Evolutionary conservation across 441 rosid species (phyloP), one percentile per base, ranked within the genome.

Genomic region (Rhodomyrtus psidioides): DNA sequence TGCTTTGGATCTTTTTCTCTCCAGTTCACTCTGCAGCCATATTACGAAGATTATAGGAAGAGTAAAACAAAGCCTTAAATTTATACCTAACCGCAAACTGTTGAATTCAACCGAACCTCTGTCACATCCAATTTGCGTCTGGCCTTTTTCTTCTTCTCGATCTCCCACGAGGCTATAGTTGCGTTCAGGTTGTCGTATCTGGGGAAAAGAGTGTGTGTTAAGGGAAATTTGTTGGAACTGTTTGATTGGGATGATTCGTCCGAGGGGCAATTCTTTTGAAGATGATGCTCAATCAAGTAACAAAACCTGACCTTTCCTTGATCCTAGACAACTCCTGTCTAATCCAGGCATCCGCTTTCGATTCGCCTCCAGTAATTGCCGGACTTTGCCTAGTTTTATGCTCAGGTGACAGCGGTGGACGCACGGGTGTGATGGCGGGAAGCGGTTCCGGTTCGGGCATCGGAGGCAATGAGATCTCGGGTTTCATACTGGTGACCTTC

Each of bases 261-360:
- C 49, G 5, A 1, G 6, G 79, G 13, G 79, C 79, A 34, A 39
- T 39, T 65, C 8, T 19, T 19, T 65, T 70, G 49, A 9, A 65
- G 83, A 82, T 17, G 21, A 51, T 17, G 23, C 57, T 51, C 39
- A 53, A 27, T 49, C 58, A 53, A 55, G 13, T 27, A 39, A 54
- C 27, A 28, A 9, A 24, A 28, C n/a, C 83, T 16, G 58, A 94
- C 98, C 90, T 89, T 83, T 83, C 87, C 85, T 88, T 91, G 79
- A 94, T 90, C 91, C 91, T 93, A 46, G 59, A 90, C 84, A 93
- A 86, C 89, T 95, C 88, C 49, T 89, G 92, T 59, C 86, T 92
- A 88, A 92, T 94, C 98, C 97, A 94, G 9, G 87, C 89, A 56
- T 94, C 95, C 53, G 95, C 95, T 34, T 84, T 53, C 83, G 87